phyloP scores from a whole-genome alignment of 306 rosid genomes.

The Dryas alaskensis region DNA sequence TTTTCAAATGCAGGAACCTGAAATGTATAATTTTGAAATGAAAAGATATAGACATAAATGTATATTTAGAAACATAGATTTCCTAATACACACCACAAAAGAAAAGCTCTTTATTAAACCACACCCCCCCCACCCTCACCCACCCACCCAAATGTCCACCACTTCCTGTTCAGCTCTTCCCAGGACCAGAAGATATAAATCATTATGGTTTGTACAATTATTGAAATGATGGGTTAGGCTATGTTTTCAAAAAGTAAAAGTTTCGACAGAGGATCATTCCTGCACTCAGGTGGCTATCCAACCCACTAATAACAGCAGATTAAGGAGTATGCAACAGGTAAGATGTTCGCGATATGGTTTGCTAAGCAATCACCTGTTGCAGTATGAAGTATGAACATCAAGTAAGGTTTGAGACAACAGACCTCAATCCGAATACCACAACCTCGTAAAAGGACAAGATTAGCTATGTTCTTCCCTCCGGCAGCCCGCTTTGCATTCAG shows the following conservation, averaged over 20 bases:
- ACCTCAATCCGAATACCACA: conserved; percentile 98
- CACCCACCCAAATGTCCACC: background rate
- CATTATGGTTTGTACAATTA: background rate
- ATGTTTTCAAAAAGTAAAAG: background rate
- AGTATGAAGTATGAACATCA: background rate
- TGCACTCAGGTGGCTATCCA: background rate
- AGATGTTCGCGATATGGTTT: background rate
- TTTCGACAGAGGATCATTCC: background rate
- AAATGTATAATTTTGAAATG: conserved; percentile 19
- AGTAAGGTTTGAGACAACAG: conserved; percentile 19
- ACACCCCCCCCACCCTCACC: background rate
- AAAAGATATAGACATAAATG: background rate
- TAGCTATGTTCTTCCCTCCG: conserved; percentile 89
- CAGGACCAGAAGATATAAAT: background rate
- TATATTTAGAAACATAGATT: background rate
- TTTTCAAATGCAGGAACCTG: conserved; percentile 80
- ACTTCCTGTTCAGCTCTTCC: background rate
- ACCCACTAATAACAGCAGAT: background rate
- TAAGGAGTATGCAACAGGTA: background rate
- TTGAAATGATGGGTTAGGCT: background rate
- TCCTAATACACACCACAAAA: background rate
- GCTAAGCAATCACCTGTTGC: background rate
- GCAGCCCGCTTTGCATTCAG: conserved; percentile 72
- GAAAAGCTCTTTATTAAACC: background rate
- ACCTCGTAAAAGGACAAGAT: conserved; percentile 87